Base-by-base conservation (phyloP, 371 early-diverging fungal genomes). In the Apophysomyces ossiformis region DNA sequence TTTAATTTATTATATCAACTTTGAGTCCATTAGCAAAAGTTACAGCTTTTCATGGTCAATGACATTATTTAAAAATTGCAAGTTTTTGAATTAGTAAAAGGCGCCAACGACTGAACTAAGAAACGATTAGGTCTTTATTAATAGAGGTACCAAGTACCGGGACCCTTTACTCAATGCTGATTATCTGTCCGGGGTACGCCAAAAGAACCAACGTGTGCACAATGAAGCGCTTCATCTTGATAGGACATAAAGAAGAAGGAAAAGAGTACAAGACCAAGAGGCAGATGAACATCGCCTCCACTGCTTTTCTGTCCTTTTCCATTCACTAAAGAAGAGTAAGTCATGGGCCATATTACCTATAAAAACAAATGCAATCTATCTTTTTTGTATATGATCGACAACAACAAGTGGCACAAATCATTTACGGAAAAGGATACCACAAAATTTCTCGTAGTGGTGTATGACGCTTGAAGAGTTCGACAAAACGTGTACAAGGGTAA, bases 61-160 rank as follows among this genome's bases (percentile, higher is more conserved):
- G 0, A 21, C 7, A 1, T 18, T 18, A 50, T 50, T 8, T 26
- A 50, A 32, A 21, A 11, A 5, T 32, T 50, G 54, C n/a, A 36
- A 32, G 9, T 61, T 69, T 50, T 21, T 57, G 32, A 64, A 64
- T 13, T 69, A 69, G 2, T 35, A 16, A 61, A 59, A 61, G 61
- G n/a, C 32, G 44, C 5, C 65, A 69, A 54, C 60, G 45, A 8
- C 26, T 61, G 5, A 12, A 36, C 35, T 2, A 37, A 18, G 69
- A 69, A 61, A 60, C 60, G 45, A 32, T 64, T 13, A 61, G 2
- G 38, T 64, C 26, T 60, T 69, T 12, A 56, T 64, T 12, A 59
- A 68, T 16, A 64, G 69, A 13, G 61, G 64, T n/a, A 37, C 18
- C n/a, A 54, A 63, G n/a, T 62, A 62, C 5, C 2, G 32, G 32